phyloP scores from a whole-genome alignment of 169 alveolate genomes.

The Plasmodium reichenowi region DNA sequence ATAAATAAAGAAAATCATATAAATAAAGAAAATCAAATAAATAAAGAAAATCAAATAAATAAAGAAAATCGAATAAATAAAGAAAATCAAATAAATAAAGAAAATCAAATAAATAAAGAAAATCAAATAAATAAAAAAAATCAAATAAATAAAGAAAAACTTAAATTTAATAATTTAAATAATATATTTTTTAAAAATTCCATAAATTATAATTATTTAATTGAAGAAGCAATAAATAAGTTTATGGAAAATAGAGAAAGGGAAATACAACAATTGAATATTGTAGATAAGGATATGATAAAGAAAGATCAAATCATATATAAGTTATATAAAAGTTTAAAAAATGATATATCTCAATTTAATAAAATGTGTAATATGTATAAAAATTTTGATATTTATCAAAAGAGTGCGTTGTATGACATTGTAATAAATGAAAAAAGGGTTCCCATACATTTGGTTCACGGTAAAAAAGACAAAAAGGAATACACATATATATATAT shows the following conservation, averaged over 20 bases:
- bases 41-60: neutral
- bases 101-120: neutral
- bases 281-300: slow-evolving; percentile 29
- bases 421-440: slow-evolving; percentile 17
- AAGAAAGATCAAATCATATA: slow-evolving; percentile 44
- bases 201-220: slow-evolving; percentile 16
- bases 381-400: slow-evolving; percentile 61
- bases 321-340: slow-evolving; percentile 20
- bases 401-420: slow-evolving; percentile 33
- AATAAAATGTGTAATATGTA: slow-evolving; percentile 32
- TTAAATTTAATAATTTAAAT: too few relatives aligned
- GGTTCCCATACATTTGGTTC: slow-evolving; percentile 41
- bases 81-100: too few relatives aligned
- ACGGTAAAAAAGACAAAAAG: slow-evolving; percentile 15
- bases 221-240: slow-evolving; percentile 53
- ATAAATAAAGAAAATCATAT: neutral
- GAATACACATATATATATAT: neutral
- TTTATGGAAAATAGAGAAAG: slow-evolving; percentile 25
- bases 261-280: neutral
- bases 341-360: slow-evolving; percentile 31
- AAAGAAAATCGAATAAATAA: neutral
- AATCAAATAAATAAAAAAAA: neutral
- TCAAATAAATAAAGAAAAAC: neutral
- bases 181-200: neutral
- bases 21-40: neutral